A percentile compares a stretch with the other conserved stretches of the same genome.
Conservation (phyloP, 2,329 filamentous ascomycete genomes). For the Xylaria sp. region DNA sequence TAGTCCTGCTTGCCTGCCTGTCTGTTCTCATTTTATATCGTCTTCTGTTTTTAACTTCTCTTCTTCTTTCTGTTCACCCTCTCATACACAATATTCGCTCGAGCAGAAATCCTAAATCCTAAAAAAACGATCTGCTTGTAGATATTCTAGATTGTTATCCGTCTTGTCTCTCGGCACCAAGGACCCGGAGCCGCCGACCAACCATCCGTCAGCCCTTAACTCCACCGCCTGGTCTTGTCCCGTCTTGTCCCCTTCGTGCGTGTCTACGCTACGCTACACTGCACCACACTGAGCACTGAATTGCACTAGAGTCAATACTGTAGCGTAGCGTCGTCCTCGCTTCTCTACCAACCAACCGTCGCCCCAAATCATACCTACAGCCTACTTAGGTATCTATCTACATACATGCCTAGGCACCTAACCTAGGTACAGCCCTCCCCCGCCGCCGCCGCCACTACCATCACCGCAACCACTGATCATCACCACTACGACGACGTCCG, state of each 20-base stretch:
- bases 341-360: slow-evolving; percentile 15
- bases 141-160: slow-evolving; percentile 9
- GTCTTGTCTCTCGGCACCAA: slow-evolving; percentile 10
- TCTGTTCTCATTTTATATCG: background rate
- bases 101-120: background rate
- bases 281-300: background rate
- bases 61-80: background rate
- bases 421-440: background rate
- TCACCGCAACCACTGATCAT: background rate
- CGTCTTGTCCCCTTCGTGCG: slow-evolving; percentile 10
- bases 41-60: background rate
- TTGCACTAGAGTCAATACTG: background rate
- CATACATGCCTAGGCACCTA: background rate
- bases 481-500: slow-evolving; percentile 9
- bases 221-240: slow-evolving; percentile 14
- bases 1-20: background rate
- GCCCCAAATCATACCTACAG: slow-evolving; percentile 18
- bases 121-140: background rate
- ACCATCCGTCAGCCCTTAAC: slow-evolving; percentile 3
- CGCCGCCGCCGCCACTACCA: background rate
- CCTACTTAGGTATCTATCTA: background rate
- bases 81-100: background rate
- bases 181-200: slow-evolving; percentile 1
- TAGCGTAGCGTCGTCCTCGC: slow-evolving; percentile 13
- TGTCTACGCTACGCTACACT: slow-evolving; percentile 3